Percentiles rank a stretch among this genome's conserved stretches.
These are phyloP conservation scores for Diospyros lotus DNA, from an alignment of 148 eudicot genomes.

Conservation along the genomic window DNA sequence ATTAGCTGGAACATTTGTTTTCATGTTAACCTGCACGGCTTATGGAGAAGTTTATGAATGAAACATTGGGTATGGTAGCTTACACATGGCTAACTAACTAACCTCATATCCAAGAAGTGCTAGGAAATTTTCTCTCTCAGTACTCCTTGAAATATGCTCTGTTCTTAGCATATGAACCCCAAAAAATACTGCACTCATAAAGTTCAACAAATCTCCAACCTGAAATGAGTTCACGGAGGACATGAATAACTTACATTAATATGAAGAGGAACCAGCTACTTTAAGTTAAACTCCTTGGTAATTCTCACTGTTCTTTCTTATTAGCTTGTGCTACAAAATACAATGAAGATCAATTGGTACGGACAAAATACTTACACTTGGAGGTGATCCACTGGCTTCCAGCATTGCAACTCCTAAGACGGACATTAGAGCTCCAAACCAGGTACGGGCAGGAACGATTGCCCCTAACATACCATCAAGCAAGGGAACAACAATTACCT, in stretches of 20 bases:
- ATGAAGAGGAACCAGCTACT: background rate
- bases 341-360: background rate
- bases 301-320: background rate
- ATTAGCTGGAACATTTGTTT: background rate
- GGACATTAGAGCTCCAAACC: slow-evolving; percentile 71
- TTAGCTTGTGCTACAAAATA: background rate
- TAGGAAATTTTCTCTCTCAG: slow-evolving; percentile 44
- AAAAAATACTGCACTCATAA: slow-evolving; percentile 63
- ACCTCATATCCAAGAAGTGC: slow-evolving; percentile 77
- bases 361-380: slow-evolving; percentile 41
- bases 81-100: background rate
- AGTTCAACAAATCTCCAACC: slow-evolving; percentile 73
- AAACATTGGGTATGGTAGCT: background rate
- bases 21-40: background rate
- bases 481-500: slow-evolving; percentile 75
- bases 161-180: slow-evolving; percentile 78
- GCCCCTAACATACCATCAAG: slow-evolving; percentile 74
- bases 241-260: background rate
- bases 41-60: no score
- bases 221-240: slow-evolving; percentile 18
- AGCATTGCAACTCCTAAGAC: slow-evolving; percentile 63
- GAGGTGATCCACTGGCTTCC: slow-evolving; percentile 81
- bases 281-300: background rate
- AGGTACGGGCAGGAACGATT: slow-evolving; percentile 47
- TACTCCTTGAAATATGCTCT: slow-evolving; percentile 54